Evolutionary conservation across 495 filamentous ascomycete species (phyloP).

Genomic region (Penicillium angulare): DNA sequence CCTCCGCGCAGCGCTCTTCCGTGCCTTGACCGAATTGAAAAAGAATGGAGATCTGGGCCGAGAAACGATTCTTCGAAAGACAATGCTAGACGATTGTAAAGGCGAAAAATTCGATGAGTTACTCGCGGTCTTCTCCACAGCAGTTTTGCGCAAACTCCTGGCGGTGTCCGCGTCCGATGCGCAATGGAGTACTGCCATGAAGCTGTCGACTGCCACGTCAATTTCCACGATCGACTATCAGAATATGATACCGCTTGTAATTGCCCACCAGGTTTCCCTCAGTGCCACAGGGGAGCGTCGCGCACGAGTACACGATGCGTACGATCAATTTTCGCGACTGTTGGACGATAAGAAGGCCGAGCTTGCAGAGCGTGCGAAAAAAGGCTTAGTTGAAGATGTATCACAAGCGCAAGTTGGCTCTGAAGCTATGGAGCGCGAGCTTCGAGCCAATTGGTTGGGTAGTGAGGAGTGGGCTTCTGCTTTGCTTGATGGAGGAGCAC

Average conservation of each 20-base stretch:
- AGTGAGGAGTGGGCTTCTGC: slow-evolving; percentile 65
- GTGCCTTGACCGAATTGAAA: slow-evolving; percentile 75
- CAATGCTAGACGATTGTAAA: slow-evolving; percentile 89
- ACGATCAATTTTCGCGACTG: slow-evolving; percentile 58
- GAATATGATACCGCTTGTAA: slow-evolving; percentile 61
- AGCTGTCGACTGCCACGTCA: slow-evolving; percentile 59
- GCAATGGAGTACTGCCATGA: slow-evolving; percentile 47
- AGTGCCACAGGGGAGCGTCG: slow-evolving; percentile 42
- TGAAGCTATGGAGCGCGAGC: slow-evolving; percentile 38
- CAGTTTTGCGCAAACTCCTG: slow-evolving; percentile 70
- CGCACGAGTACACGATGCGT: slow-evolving; percentile 43
- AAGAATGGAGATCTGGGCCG: slow-evolving; percentile 79
- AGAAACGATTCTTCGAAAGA: slow-evolving; percentile 76
- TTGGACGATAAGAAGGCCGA: slow-evolving; percentile 53
- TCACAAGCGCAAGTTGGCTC: slow-evolving; percentile 39
- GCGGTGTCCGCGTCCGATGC: slow-evolving; percentile 36
- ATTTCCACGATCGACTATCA: slow-evolving; percentile 59
- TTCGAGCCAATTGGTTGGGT: slow-evolving; percentile 74
- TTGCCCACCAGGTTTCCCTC: slow-evolving; percentile 71
- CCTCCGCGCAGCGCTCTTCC: slow-evolving; percentile 79
- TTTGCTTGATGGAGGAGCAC: slow-evolving; percentile 62
- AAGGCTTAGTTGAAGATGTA: slow-evolving; percentile 4
- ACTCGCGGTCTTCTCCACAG: slow-evolving; percentile 73
- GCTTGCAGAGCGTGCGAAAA: slow-evolving; percentile 33
- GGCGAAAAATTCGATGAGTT: slow-evolving; percentile 80